Conservation (phyloP, 1,284 basidiomycete species). For the Boletus smithii region DNA sequence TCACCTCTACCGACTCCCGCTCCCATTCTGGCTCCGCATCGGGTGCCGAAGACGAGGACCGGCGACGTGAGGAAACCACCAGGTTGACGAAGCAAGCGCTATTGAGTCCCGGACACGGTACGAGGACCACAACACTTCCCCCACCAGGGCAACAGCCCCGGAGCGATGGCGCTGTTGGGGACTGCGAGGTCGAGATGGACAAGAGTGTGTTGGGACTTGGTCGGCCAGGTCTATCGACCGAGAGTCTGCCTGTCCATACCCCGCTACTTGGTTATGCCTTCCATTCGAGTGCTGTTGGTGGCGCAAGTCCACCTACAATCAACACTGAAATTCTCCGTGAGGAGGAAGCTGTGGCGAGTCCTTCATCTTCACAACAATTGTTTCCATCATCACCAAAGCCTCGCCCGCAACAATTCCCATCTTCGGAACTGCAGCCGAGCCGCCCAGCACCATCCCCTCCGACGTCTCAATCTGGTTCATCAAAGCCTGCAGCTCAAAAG, state of each 20-base stretch:
- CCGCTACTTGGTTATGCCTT: constrained; percentile 5
- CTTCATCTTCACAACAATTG: constrained; percentile 14
- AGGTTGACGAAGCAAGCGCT: constrained; percentile 23
- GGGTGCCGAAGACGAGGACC: constrained; percentile 27
- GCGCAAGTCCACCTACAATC: constrained; percentile 4
- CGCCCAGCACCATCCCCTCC: constrained; percentile 25
- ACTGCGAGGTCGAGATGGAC: constrained; percentile 19
- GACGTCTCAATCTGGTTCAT: constrained; percentile 3
- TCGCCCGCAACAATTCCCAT: constrained; percentile 14
- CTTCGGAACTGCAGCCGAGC: constrained; percentile 19
- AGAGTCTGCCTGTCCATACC: constrained; percentile 25
- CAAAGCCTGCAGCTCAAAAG: constrained; percentile 17
- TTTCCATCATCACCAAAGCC: constrained; percentile 16
- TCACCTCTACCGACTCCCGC: constrained; percentile 23
- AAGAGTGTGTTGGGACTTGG: constrained; percentile 32
- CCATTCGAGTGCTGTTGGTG: not conserved
- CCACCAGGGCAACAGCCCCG: constrained; percentile 2
- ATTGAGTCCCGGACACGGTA: constrained; percentile 23
- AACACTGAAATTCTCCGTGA: not conserved
- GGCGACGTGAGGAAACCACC: constrained; percentile 19
- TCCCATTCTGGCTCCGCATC: constrained; percentile 22
- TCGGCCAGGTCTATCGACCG: constrained; percentile 31
- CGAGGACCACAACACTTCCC: constrained; percentile 27
- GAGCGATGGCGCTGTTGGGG: constrained; percentile 3
- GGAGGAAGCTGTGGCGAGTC: constrained; percentile 5